Conservation (phyloP, 805 yeast genomes). For the Monosporozyma solicola region DNA sequence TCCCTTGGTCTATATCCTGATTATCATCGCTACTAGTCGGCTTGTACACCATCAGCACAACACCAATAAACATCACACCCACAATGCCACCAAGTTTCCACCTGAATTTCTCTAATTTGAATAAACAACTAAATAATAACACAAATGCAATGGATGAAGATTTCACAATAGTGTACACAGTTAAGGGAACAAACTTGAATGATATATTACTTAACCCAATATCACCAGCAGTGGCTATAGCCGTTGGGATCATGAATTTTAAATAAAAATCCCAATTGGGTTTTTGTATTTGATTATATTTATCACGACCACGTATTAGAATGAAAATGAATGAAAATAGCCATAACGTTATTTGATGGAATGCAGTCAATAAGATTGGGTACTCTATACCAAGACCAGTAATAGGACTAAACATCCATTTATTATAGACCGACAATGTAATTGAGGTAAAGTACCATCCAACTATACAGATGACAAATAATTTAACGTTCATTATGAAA, state of each 20-base stretch:
- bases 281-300: background rate
- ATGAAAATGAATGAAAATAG: constrained; percentile 42
- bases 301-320: constrained; percentile 14
- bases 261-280: constrained; percentile 34
- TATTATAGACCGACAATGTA: constrained; percentile 72
- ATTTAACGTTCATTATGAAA: constrained; percentile 1
- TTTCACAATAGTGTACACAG: constrained; percentile 88
- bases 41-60: constrained; percentile 73
- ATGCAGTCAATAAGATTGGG: constrained; percentile 76
- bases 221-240: constrained; percentile 84
- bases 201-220: constrained; percentile 88
- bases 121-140: constrained; percentile 73
- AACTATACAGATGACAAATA: constrained; percentile 8
- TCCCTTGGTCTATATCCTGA: constrained; percentile 5
- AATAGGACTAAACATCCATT: constrained; percentile 85
- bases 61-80: constrained; percentile 71
- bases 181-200: constrained; percentile 65
- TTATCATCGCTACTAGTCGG: constrained; percentile 18
- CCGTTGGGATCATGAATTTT: constrained; percentile 66
- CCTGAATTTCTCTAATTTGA: constrained; percentile 67
- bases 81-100: constrained; percentile 64
- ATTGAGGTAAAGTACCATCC: constrained; percentile 71
- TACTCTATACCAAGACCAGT: constrained; percentile 66
- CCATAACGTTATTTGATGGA: constrained; percentile 67
- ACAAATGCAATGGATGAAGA: constrained; percentile 86